Conservation (phyloP, 2,329 filamentous ascomycete species). For the Shiraia sp. region DNA sequence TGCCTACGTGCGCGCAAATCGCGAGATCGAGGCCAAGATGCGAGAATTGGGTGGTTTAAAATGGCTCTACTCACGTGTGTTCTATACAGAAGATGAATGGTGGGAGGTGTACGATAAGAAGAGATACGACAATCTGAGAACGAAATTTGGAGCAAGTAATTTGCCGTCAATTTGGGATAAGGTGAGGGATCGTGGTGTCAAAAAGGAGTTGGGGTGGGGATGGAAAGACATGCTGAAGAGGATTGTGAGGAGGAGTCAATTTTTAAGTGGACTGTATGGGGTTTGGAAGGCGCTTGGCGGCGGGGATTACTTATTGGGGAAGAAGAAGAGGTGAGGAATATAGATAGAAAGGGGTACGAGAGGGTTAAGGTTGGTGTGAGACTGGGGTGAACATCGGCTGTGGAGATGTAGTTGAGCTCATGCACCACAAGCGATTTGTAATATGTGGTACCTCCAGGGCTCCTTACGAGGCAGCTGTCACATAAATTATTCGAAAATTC, state of each 20-base stretch:
- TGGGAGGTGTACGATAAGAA: constrained; percentile 64
- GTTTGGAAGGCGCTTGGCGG: constrained; percentile 41
- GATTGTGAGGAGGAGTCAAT: constrained; percentile 27
- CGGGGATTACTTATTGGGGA: constrained; percentile 37
- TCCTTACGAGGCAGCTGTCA: neutral
- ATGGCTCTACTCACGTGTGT: constrained; percentile 86
- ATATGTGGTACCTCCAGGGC: too few relatives aligned
- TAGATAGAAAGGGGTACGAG: too few relatives aligned
- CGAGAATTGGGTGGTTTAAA: constrained; percentile 74
- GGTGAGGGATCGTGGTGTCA: constrained; percentile 48
- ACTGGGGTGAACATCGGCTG: too few relatives aligned
- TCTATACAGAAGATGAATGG: constrained; percentile 75
- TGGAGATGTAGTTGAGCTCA: too few relatives aligned
- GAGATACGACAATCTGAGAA: constrained; percentile 66
- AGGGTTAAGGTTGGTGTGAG: too few relatives aligned
- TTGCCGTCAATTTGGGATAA: constrained; percentile 74
- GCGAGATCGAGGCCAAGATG: constrained; percentile 71
- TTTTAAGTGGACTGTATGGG: constrained; percentile 46
- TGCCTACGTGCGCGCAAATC: constrained; percentile 71
- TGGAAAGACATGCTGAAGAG: constrained; percentile 28
- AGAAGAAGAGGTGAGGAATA: constrained; percentile 12
- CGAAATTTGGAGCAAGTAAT: constrained; percentile 64
- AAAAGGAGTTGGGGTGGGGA: constrained; percentile 17
- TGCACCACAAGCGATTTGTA: too few relatives aligned
- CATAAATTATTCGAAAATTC: neutral